These are phyloP conservation scores for Lepraria neglecta DNA, from an alignment of 495 filamentous ascomycete genomes.

Conservation along the genomic window DNA sequence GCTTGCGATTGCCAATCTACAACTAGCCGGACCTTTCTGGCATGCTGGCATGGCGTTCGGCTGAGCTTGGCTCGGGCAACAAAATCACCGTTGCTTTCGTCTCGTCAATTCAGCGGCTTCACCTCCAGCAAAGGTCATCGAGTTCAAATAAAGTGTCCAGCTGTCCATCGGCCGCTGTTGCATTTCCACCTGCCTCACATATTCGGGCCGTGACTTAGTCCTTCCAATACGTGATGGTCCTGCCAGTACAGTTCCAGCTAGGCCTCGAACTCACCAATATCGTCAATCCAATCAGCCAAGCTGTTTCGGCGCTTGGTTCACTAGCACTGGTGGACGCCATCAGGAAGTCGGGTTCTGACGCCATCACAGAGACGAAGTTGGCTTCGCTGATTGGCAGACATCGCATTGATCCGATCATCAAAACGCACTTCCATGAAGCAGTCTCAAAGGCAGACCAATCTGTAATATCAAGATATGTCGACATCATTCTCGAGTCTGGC, in stretches of 20 bases:
- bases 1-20: no score
- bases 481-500: slow-evolving; percentile 21
- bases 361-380: slow-evolving; percentile 20
- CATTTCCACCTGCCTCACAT: no score
- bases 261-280: slow-evolving; percentile 23
- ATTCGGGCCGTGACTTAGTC: no score
- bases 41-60: no score
- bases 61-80: no score
- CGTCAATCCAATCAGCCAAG: slow-evolving; percentile 17
- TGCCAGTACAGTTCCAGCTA: slow-evolving; percentile 16
- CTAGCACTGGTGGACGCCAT: slow-evolving; percentile 19
- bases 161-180: no score
- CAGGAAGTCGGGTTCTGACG: slow-evolving; percentile 19
- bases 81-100: no score
- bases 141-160: no score
- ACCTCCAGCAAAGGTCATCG: no score
- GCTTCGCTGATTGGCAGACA: slow-evolving; percentile 19
- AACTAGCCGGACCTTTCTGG: no score
- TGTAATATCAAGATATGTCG: slow-evolving; percentile 20
- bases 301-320: slow-evolving; percentile 12
- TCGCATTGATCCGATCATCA: slow-evolving; percentile 16
- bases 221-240: background rate
- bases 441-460: slow-evolving; percentile 17
- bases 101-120: no score
- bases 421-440: slow-evolving; percentile 17